Evolutionary conservation across 495 filamentous ascomycete genomes (phyloP).

Genomic region (Neurospora sp.): DNA sequence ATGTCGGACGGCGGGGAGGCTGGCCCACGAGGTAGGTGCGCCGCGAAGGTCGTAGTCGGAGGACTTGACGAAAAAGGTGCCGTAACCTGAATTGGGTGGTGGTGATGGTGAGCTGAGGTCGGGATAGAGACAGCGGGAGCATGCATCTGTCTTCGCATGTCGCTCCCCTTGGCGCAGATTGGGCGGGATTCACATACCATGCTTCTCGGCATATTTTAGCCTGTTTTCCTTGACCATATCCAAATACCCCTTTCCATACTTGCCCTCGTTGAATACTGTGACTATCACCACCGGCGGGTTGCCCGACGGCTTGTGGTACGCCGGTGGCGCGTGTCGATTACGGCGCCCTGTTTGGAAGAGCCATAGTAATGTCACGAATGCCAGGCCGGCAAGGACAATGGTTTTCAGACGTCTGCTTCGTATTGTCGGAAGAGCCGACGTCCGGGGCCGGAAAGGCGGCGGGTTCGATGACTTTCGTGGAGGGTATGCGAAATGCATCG

Average conservation of each 20-base stretch:
- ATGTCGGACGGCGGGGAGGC: conserved; percentile 79
- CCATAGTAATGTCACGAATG: conserved; percentile 50
- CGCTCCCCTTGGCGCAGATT: background rate
- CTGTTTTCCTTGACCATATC: conserved; percentile 72
- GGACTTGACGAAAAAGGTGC: conserved; percentile 66
- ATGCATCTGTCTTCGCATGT: background rate
- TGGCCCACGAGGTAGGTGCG: conserved; percentile 62
- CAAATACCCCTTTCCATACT: conserved; percentile 52
- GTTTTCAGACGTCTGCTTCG: conserved; percentile 59
- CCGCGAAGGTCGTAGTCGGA: conserved; percentile 67
- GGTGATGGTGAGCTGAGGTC: background rate
- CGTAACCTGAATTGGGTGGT: conserved; percentile 53
- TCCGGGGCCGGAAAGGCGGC: conserved; percentile 48
- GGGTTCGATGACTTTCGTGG: conserved; percentile 70
- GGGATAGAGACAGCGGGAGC: background rate
- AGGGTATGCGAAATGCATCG: conserved; percentile 89
- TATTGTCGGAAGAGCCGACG: conserved; percentile 49
- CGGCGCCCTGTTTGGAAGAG: conserved; percentile 44
- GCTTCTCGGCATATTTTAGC: conserved; percentile 72
- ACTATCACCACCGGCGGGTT: conserved; percentile 79
- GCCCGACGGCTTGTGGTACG: conserved; percentile 36
- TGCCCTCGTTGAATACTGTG: conserved; percentile 63
- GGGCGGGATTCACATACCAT: conserved; percentile 52
- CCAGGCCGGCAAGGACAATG: conserved; percentile 47
- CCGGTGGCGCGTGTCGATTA: conserved; percentile 17